Evolutionary conservation across 2,329 filamentous ascomycete genomes (phyloP), one percentile per base, ranked within the genome.

Genomic region (Microsporum canis): DNA sequence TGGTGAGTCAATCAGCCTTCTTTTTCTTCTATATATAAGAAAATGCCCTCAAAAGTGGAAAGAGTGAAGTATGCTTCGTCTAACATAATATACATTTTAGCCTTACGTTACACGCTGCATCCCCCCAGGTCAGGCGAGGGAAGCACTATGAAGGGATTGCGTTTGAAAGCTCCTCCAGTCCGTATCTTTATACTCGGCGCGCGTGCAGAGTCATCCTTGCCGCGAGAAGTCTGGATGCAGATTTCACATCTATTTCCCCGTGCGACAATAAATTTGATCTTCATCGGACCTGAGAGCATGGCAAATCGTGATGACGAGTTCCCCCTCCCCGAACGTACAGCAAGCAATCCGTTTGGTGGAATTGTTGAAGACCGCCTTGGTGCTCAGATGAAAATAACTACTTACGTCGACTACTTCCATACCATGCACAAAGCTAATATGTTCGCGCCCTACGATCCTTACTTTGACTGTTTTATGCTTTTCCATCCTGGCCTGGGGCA

Each of bases 401-500:
- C 95, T 0, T 96, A 91, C 70, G 92, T 97, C 58, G 94, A 99
- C 68, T 96, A 99, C 77, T 99, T 95, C 78, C 92, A 99, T 75
- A 97, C 89, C 1, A 84, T 99, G 67, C 92, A 99, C 77, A 85
- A 91, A 72, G 88, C 92, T 0, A 88, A 90, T 56, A 83, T 91
- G 71, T 99, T 97, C 77, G 85, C 88, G 62, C 94, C 95, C 0
- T 96, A 95, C 71, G 94, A 99, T 71, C 94, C 94, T 0, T 99
- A 99, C 77, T 96, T 99, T 73, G 94, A 99, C 78, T 94, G 89
- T 74, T 96, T 99, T 71, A 86, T 99, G 69, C 82, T 96, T 58
- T 99, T 97, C 80, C 95, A 99, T 71, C 95, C 95, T 0, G 95
- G 95, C 6, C 82, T 99, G 17, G 95, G 94, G 10, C 94, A 99